These are phyloP conservation scores for Cryptococcus floricola DNA, from an alignment of 1,284 basidiomycete species.

Conservation along the genomic window DNA sequence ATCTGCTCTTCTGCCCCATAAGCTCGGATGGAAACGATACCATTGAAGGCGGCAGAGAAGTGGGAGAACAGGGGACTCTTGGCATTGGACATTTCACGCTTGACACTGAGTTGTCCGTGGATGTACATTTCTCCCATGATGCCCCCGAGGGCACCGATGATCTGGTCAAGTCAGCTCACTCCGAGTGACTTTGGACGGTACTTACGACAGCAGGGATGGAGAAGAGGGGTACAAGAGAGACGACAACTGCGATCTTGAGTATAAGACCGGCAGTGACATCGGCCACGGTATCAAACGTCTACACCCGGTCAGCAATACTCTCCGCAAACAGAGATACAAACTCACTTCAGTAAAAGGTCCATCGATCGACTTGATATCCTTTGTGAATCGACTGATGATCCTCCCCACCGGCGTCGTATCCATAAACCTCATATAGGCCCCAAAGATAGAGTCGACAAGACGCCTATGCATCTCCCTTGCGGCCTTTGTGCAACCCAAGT, in stretches of 20 bases:
- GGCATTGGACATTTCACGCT: conserved; percentile 65
- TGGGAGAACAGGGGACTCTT: conserved; percentile 63
- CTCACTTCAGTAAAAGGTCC: conserved; percentile 39
- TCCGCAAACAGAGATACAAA: neutral
- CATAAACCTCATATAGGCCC: conserved; percentile 59
- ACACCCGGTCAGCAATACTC: conserved; percentile 12
- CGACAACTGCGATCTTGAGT: conserved; percentile 53
- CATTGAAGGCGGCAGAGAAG: conserved; percentile 64
- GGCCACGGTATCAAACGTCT: conserved; percentile 35
- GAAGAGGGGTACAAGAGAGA: conserved; percentile 53
- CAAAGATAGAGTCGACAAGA: conserved; percentile 58
- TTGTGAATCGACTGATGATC: conserved; percentile 59
- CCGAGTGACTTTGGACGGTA: neutral
- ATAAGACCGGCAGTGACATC: conserved; percentile 48
- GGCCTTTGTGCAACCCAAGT: conserved; percentile 54
- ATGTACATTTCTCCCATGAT: conserved; percentile 57
- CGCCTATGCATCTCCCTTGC: conserved; percentile 58
- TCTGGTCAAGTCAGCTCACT: conserved; percentile 8
- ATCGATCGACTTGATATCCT: conserved; percentile 55
- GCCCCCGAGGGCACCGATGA: conserved; percentile 53
- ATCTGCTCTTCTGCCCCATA: conserved; percentile 47
- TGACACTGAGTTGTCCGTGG: conserved; percentile 68
- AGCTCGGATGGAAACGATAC: conserved; percentile 55
- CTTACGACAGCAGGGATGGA: conserved; percentile 41
- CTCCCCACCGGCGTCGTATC: conserved; percentile 61